Percentiles rank a stretch among this genome's conserved stretches.
phyloP scores from a whole-genome alignment of 225 moss, liverwort and hornwort genomes.

The Physcomitrellopsis africana region DNA sequence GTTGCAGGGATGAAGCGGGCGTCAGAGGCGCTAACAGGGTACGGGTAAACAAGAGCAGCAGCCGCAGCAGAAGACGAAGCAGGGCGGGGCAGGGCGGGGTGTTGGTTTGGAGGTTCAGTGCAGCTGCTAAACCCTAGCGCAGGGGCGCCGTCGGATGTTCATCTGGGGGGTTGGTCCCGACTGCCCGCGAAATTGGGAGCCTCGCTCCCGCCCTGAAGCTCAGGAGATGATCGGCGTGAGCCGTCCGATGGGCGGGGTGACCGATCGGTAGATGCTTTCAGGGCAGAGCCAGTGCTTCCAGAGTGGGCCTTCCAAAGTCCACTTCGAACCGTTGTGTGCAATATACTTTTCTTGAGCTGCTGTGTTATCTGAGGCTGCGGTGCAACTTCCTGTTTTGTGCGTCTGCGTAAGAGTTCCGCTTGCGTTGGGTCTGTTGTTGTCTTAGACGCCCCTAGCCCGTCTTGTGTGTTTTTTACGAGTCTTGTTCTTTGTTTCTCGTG shows the following conservation, averaged over 20 bases:
- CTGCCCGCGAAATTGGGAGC: background rate
- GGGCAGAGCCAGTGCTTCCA: background rate
- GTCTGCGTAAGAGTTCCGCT: background rate
- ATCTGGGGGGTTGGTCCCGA: background rate
- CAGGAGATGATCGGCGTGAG: background rate
- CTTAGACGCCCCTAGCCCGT: background rate
- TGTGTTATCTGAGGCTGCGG: background rate
- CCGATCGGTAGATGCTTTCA: background rate
- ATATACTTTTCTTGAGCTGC: background rate
- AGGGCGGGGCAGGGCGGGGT: too few relatives aligned
- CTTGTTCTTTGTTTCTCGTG: background rate
- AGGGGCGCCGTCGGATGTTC: background rate
- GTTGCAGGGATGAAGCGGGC: too few relatives aligned
- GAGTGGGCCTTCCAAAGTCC: background rate
- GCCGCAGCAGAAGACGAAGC: too few relatives aligned
- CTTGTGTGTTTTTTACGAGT: background rate
- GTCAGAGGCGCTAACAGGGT: too few relatives aligned
- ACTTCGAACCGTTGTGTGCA: background rate
- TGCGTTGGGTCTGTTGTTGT: background rate
- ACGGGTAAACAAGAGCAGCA: too few relatives aligned
- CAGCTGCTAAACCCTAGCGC: background rate
- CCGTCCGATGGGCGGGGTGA: constrained; percentile 1
- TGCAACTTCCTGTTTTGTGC: background rate
- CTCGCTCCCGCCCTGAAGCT: background rate
- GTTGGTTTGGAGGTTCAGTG: too few relatives aligned